Conservation (phyloP, 73 alveolate species). For the Breviolum minutum region DNA sequence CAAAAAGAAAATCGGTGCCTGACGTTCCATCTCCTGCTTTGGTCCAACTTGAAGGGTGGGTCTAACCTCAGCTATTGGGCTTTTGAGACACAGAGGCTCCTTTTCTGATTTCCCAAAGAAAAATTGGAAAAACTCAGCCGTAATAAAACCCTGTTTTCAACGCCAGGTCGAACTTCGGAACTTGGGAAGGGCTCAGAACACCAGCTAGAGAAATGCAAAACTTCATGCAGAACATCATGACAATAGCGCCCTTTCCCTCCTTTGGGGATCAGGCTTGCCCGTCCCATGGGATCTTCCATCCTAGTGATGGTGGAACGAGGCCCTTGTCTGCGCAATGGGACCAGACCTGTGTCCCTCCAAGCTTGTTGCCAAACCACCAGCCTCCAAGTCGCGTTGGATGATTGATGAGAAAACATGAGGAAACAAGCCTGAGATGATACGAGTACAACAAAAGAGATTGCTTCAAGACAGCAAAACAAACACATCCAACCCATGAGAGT, state of each 20-base stretch:
- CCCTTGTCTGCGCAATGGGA: constrained; percentile 70
- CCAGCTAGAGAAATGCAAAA: background rate
- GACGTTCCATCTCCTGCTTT: constrained; percentile 73
- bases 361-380: constrained; percentile 94
- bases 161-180: too few species aligned
- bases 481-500: background rate
- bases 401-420: too few species aligned
- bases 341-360: constrained; percentile 94
- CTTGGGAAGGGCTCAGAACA: too few species aligned
- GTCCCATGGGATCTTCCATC: constrained; percentile 95
- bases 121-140: too few species aligned
- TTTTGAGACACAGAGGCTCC: too few species aligned
- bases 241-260: background rate
- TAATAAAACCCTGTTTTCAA: background rate
- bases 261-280: constrained; percentile 14
- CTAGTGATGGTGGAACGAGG: constrained; percentile 61
- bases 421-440: too few species aligned
- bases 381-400: background rate
- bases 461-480: background rate
- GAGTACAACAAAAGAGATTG: background rate
- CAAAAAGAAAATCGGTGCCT: background rate
- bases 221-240: background rate
- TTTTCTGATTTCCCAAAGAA: too few species aligned
- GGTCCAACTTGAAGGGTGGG: constrained; percentile 52
- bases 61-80: background rate